Evolutionary conservation across 176 grass and related monocot genomes (phyloP), one percentile per base, ranked within the genome.

Genomic region (Bolboschoenus planiculmis): DNA sequence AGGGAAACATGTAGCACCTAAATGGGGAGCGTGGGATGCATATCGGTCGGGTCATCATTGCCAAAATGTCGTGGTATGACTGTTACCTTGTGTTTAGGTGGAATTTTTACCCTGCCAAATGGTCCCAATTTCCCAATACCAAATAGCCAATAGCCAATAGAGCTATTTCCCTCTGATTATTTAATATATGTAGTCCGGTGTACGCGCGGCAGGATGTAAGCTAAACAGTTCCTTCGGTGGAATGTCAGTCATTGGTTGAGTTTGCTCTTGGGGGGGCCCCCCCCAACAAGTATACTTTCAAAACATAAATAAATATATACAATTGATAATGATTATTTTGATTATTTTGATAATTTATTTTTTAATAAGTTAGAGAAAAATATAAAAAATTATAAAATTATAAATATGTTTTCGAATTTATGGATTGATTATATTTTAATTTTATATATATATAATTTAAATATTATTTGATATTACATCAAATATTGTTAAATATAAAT

Each of bases 51-150:
- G 26, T 53, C 72, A 77, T 77, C 26, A 77, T 77, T 77, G 46
- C 46, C 27, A 53, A 63, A 77, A 77, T 53, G 72, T 77, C 72
- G 72, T 77, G 43, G 72, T 77, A 33, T 77, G 46, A 77, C 13
- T 77, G 72, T 27, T 53, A 53, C 72, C 27, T 77, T 77, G 46
- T 77, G 72, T 26, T 10, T 33, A 10, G n/a, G 70, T 74, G 26
- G 40, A 74, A 74, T 47, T 67, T n/a, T 48, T 46, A 74, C 70
- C 21, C 40, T 29, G 72, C 26, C 46, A 77, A 53, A 33, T 77
- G 43, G 44, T 51, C 46, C 72, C 46, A 53, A 77, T 3, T 1
- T 51, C 4, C 1, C 59, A 62, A 31, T 62, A 62, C 3, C 18
- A 51, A 3, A 31, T 63, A 13, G 23, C 56, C 56, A n/a, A n/a